Evolutionary conservation across 441 rosid genomes (phyloP).

Genomic region (Manihot esculenta): DNA sequence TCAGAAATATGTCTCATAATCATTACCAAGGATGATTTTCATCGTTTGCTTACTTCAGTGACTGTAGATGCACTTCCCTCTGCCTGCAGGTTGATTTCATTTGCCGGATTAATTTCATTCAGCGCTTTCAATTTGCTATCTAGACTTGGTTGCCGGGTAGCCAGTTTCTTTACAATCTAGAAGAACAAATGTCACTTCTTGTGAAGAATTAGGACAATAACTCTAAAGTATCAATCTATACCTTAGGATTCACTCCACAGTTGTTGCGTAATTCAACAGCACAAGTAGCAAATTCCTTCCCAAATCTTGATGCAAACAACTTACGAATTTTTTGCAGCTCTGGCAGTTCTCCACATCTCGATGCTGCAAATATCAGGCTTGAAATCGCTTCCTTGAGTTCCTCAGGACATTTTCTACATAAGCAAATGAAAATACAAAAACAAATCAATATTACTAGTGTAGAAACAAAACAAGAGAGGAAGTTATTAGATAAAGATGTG

Average conservation of each 20-base stretch:
- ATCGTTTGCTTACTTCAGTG: too few species aligned
- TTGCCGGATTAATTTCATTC: slow-evolving; percentile 34
- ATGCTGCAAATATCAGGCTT: slow-evolving; percentile 54
- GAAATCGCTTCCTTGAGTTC: slow-evolving; percentile 53
- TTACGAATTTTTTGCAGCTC: slow-evolving; percentile 51
- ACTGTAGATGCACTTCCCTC: slow-evolving; percentile 15
- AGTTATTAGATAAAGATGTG: too few species aligned
- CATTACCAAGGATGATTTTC: too few species aligned
- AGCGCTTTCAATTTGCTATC: slow-evolving; percentile 39
- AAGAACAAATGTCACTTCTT: not conserved
- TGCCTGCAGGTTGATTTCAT: slow-evolving; percentile 31
- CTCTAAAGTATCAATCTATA: not conserved
- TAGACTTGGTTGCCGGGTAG: slow-evolving; percentile 31
- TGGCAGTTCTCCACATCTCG: slow-evolving; percentile 59
- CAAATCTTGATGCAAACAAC: slow-evolving; percentile 32
- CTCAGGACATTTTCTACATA: slow-evolving; percentile 53
- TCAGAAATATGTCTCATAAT: too few species aligned
- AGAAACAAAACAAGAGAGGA: too few species aligned
- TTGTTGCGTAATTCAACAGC: slow-evolving; percentile 41
- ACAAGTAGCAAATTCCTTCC: slow-evolving; percentile 38
- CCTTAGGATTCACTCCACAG: slow-evolving; percentile 25
- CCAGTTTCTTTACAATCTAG: slow-evolving; percentile 50
- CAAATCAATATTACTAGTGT: too few species aligned
- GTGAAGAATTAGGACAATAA: not conserved
- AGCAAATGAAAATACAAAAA: not conserved